Evolutionary conservation across 1,284 basidiomycete species (phyloP), one percentile per base, ranked within the genome.

Genomic region (Tetrapyrgos nigripes): DNA sequence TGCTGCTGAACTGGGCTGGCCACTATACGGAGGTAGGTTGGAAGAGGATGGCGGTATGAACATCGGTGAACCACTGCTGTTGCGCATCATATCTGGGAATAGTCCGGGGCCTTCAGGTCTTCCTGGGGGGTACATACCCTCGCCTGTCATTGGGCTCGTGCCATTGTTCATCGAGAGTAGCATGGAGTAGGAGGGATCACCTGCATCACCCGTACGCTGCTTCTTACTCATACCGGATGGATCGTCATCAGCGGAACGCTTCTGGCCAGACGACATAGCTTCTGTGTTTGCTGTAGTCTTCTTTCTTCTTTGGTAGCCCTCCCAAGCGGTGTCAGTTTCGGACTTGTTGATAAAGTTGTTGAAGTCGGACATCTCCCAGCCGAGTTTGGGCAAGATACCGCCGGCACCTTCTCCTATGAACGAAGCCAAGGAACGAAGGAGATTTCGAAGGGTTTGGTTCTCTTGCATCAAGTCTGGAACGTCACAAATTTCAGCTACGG

Each of bases 301-400:
- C 71, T 88, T 92, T 63, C 90, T 83, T 29, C 83, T 75, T 62
- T 93, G 86, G 68, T 91, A 95, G 49, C 92, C 90, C 69, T 96
- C 93, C 82, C 90, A 94, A 27, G 93, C 94, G 1, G 93, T 94
- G 70, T 96, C 94, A 0, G 93, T 94, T 74, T 96, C 94, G 2
- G 91, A 86, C 66, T 88, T 87, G 73, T 91, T 93, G 61, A 94
- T 78, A 64, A 89, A 91, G 49, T 85, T 86, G 64, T 92, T 88
- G 69, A 95, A 93, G 67, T 92, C 90, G 53, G 83, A 78, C 62
- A 86, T 66, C 55, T 90, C 81, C 88, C 87, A 93, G 11, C 94
- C 93, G 4, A 95, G 82, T 65, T 92, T 89, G 24, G 90, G 83
- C 61, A 96, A 70, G 66, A 94, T 71, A 50, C 93, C 86, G 53